phyloP scores from a whole-genome alignment of 2,329 filamentous ascomycete genomes.

The Xylaria hypoxylon region DNA sequence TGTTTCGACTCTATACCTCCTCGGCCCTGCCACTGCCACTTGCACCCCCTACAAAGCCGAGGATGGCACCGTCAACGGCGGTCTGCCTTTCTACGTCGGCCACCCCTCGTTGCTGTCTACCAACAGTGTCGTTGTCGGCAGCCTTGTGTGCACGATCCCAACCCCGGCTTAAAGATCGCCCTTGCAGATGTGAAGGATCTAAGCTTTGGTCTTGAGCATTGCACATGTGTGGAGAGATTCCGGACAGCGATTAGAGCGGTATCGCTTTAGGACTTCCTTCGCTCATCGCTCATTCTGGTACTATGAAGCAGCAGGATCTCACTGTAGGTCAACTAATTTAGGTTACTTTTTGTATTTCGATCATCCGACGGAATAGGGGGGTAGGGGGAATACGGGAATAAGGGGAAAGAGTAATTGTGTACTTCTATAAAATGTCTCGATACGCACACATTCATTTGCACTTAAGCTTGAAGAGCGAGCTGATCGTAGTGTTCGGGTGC shows the following conservation, averaged over 20 bases:
- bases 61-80: slow-evolving; percentile 37
- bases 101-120: slow-evolving; percentile 43
- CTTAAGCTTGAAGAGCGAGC: no score
- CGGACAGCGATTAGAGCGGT: neutral
- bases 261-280: neutral
- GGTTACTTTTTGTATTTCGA: no score
- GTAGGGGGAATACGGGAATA: no score
- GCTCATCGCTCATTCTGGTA: neutral
- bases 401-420: no score
- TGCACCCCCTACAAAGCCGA: slow-evolving; percentile 42
- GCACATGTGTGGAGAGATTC: neutral
- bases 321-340: no score
- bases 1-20: slow-evolving; percentile 46
- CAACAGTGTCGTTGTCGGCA: slow-evolving; percentile 46
- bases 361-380: no score
- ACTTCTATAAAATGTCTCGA: no score
- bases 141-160: slow-evolving; percentile 39
- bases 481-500: no score
- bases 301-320: neutral
- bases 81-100: slow-evolving; percentile 38
- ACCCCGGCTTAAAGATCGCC: neutral
- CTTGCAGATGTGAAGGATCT: neutral
- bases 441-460: no score
- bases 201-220: neutral
- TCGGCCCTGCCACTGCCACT: slow-evolving; percentile 30